Evolutionary conservation across 495 filamentous ascomycete species (phyloP).

Genomic region (Corynascus novoguineensis): DNA sequence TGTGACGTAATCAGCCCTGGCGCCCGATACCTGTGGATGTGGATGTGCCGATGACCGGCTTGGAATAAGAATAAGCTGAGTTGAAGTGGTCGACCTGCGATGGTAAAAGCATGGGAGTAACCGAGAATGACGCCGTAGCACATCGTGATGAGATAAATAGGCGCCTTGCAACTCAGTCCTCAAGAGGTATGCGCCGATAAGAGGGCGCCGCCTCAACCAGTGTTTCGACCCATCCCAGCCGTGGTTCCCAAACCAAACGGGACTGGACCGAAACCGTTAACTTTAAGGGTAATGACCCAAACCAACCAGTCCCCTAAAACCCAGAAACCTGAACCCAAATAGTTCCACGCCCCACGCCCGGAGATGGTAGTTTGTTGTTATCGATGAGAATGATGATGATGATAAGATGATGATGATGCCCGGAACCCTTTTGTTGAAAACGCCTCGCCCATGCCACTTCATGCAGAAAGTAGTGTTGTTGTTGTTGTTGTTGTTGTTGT

Average conservation of each 20-base stretch:
- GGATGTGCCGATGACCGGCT: neutral
- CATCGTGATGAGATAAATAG: neutral
- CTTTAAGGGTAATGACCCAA: conserved; percentile 3
- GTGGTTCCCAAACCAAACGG: neutral
- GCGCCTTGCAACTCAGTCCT: neutral
- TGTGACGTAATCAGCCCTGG: neutral
- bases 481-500: conserved; percentile 2
- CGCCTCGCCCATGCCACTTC: conserved; percentile 39
- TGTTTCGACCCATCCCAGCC: neutral
- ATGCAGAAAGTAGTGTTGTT: conserved; percentile 31
- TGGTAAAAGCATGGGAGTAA: neutral
- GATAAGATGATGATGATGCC: conserved; percentile 10
- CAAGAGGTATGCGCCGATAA: neutral
- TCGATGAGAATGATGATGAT: conserved; percentile 4
- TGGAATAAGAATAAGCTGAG: neutral
- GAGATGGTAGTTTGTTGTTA: conserved; percentile 13
- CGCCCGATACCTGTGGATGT: neutral
- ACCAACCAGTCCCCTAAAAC: conserved; percentile 7
- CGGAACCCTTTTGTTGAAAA: conserved; percentile 33
- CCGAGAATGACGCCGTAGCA: neutral
- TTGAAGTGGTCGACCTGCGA: conserved; percentile 1
- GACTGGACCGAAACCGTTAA: conserved; percentile 9
- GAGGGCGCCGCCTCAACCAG: conserved; percentile 1
- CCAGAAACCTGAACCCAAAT: conserved; percentile 11
- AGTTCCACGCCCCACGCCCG: conserved; percentile 14